Evolutionary conservation across 2,329 filamentous ascomycete species (phyloP).

Genomic region (Fusarium devonianum): DNA sequence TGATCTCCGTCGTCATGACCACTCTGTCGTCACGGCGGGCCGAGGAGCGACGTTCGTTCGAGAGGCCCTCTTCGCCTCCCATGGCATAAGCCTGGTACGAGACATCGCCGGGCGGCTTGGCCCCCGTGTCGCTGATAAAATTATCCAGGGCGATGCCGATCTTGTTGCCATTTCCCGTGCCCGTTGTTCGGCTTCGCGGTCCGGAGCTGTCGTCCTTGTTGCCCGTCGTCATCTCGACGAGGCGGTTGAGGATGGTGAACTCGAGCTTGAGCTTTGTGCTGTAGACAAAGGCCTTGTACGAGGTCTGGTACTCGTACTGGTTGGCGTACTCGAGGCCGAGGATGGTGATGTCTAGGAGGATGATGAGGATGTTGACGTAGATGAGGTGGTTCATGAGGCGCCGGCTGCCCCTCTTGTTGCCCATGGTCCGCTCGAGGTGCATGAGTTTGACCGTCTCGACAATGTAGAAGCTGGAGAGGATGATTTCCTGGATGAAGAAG

Average conservation of each 20-base stretch:
- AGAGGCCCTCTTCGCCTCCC: conserved; percentile 30
- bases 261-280: conserved; percentile 52
- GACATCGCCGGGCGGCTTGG: conserved; percentile 20
- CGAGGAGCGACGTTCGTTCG: not conserved
- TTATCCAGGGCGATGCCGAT: conserved; percentile 33
- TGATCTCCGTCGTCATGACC: conserved; percentile 41
- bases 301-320: conserved; percentile 47
- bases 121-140: conserved; percentile 20
- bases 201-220: conserved; percentile 39
- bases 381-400: conserved; percentile 51
- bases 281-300: conserved; percentile 50
- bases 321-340: conserved; percentile 48
- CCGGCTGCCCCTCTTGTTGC: conserved; percentile 32
- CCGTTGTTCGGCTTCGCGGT: conserved; percentile 25
- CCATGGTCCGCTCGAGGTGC: conserved; percentile 48
- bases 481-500: conserved; percentile 63
- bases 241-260: conserved; percentile 50
- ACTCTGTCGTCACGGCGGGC: conserved; percentile 24
- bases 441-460: conserved; percentile 59
- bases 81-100: conserved; percentile 38
- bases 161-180: conserved; percentile 19
- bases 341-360: conserved; percentile 54
- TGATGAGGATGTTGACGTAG: conserved; percentile 54
- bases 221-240: conserved; percentile 45
- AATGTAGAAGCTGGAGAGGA: conserved; percentile 62